phyloP scores from a whole-genome alignment of 1,139 yeast genomes.

The Pneumocystis carinii region DNA sequence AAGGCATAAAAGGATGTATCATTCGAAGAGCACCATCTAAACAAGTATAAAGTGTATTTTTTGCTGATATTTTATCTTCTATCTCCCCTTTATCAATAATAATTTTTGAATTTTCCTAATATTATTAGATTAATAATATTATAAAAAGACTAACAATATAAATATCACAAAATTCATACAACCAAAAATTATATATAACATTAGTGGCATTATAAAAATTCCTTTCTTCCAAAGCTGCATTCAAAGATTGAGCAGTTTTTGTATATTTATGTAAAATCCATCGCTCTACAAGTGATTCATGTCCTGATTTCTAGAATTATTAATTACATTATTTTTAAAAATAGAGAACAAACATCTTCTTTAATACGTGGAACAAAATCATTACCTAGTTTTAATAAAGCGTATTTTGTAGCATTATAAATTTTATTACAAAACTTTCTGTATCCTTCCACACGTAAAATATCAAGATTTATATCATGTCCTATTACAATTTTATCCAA shows the following conservation, averaged over 20 bases:
- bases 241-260: constrained; percentile 49
- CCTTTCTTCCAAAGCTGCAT: constrained; percentile 58
- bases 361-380: constrained; percentile 69
- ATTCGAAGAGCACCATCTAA: constrained; percentile 80
- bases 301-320: constrained; percentile 38
- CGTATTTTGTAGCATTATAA: constrained; percentile 96
- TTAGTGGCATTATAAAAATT: constrained; percentile 82
- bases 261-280: constrained; percentile 89
- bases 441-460: constrained; percentile 95
- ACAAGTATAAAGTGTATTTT: constrained; percentile 84
- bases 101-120: constrained; percentile 61
- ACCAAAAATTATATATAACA: constrained; percentile 85
- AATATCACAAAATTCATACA: constrained; percentile 86
- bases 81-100: constrained; percentile 83
- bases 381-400: constrained; percentile 78
- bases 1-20: constrained; percentile 98
- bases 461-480: constrained; percentile 91
- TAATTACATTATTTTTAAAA: constrained; percentile 15
- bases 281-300: constrained; percentile 83
- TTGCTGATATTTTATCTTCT: constrained; percentile 68
- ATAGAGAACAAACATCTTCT: constrained; percentile 19
- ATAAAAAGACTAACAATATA: constrained; percentile 42
- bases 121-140: neutral
- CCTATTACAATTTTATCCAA: constrained; percentile 21
- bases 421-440: constrained; percentile 98